These are phyloP conservation scores for Exophiala lecanii-corni DNA, from an alignment of 2,329 filamentous ascomycete species.

Conservation along the genomic window DNA sequence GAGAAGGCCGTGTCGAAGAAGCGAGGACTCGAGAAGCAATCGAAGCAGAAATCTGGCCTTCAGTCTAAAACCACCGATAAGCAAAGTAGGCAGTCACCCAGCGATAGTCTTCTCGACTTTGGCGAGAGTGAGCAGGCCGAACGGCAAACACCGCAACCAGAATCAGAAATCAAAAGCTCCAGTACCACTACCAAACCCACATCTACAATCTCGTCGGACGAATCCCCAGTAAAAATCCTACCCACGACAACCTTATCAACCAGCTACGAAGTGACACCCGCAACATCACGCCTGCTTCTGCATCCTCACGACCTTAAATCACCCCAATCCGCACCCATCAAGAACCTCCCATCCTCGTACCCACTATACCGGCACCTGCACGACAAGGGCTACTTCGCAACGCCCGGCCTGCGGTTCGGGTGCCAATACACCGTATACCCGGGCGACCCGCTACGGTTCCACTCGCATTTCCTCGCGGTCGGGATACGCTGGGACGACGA, in stretches of 20 bases:
- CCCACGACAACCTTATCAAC: slow-evolving; percentile 3
- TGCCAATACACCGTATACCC: slow-evolving; percentile 94
- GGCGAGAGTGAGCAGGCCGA: slow-evolving; percentile 6
- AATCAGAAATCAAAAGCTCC: too few relatives aligned
- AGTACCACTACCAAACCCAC: not conserved
- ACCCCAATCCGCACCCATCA: slow-evolving; percentile 27
- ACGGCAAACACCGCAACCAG: not conserved
- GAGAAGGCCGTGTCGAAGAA: slow-evolving; percentile 49
- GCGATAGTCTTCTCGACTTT: slow-evolving; percentile 6
- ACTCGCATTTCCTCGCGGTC: slow-evolving; percentile 89
- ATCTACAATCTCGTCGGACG: not conserved
- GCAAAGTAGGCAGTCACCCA: too few relatives aligned
- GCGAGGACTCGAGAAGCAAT: slow-evolving; percentile 47
- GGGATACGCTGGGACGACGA: slow-evolving; percentile 82
- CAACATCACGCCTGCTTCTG: slow-evolving; percentile 46
- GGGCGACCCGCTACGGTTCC: slow-evolving; percentile 88
- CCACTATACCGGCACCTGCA: slow-evolving; percentile 79
- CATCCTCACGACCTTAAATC: slow-evolving; percentile 30
- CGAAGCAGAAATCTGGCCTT: slow-evolving; percentile 30
- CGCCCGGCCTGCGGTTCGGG: slow-evolving; percentile 88
- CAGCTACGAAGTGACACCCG: slow-evolving; percentile 41
- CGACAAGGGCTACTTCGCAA: slow-evolving; percentile 74
- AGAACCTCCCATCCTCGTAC: slow-evolving; percentile 51
- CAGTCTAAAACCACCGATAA: slow-evolving; percentile 8
- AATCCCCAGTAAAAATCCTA: too few relatives aligned